phyloP scores from a whole-genome alignment of 805 yeast species.

The Maudiozyma turicensis region DNA sequence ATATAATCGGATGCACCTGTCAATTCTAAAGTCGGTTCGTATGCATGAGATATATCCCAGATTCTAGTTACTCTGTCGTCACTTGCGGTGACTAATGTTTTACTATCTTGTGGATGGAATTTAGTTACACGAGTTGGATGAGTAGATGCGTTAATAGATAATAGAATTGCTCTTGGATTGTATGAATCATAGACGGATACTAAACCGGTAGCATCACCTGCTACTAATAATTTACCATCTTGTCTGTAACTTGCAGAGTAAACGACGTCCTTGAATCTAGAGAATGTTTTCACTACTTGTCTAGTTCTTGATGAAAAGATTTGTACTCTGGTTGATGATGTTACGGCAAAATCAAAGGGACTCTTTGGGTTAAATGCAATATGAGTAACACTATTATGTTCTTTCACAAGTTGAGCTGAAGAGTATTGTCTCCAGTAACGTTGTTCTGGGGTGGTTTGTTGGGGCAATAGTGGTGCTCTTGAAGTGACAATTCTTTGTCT shows the following conservation, averaged over 20 bases:
- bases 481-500: slow-evolving; percentile 55
- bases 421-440: slow-evolving; percentile 85
- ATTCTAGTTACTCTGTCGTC: slow-evolving; percentile 83
- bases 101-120: slow-evolving; percentile 69
- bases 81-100: slow-evolving; percentile 63
- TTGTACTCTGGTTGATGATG: slow-evolving; percentile 85
- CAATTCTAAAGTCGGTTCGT: slow-evolving; percentile 62
- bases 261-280: slow-evolving; percentile 84
- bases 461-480: slow-evolving; percentile 69
- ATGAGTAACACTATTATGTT: slow-evolving; percentile 84
- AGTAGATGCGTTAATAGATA: slow-evolving; percentile 70
- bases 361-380: slow-evolving; percentile 76
- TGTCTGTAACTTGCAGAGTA: slow-evolving; percentile 83
- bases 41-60: slow-evolving; percentile 75
- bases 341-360: slow-evolving; percentile 89
- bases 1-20: slow-evolving; percentile 80
- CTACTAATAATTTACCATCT: slow-evolving; percentile 86
- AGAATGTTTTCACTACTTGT: slow-evolving; percentile 77
- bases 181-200: slow-evolving; percentile 84
- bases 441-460: slow-evolving; percentile 79
- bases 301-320: slow-evolving; percentile 90
- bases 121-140: slow-evolving; percentile 91
- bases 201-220: slow-evolving; percentile 91
- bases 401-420: slow-evolving; percentile 83
- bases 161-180: slow-evolving; percentile 67